These are phyloP conservation scores for Fonsecaea pugnacius DNA, from an alignment of 2,329 filamentous ascomycete species.

Conservation along the genomic window DNA sequence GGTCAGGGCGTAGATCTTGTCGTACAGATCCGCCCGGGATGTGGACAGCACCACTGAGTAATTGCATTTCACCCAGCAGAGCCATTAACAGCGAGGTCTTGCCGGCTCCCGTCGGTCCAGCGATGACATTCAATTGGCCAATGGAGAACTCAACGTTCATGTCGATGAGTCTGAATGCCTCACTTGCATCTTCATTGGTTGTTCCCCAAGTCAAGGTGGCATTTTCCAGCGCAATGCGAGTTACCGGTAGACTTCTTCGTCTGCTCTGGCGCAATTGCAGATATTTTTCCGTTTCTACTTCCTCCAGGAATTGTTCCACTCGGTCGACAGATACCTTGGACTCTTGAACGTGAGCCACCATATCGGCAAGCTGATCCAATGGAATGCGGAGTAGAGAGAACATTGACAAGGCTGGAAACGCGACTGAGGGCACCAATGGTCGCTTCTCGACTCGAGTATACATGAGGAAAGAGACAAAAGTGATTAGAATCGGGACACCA, in stretches of 20 bases:
- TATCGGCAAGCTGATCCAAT: slow-evolving; percentile 93
- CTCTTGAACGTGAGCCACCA: slow-evolving; percentile 98
- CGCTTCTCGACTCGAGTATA: slow-evolving; percentile 91
- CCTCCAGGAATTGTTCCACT: slow-evolving; percentile 89
- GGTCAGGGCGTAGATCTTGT: slow-evolving; percentile 80
- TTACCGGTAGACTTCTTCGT: slow-evolving; percentile 68
- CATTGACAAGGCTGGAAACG: slow-evolving; percentile 93
- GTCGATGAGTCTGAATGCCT: slow-evolving; percentile 81
- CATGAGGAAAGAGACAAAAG: slow-evolving; percentile 91
- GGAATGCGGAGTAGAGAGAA: slow-evolving; percentile 93
- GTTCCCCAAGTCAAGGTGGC: slow-evolving; percentile 90
- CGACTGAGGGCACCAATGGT: slow-evolving; percentile 85
- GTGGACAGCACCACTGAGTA: slow-evolving; percentile 77
- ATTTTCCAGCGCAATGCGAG: slow-evolving; percentile 80
- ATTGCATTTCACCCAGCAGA: slow-evolving; percentile 91
- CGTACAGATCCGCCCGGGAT: slow-evolving; percentile 84
- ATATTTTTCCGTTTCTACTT: slow-evolving; percentile 97
- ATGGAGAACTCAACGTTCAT: slow-evolving; percentile 81
- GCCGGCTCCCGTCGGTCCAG: slow-evolving; percentile 89
- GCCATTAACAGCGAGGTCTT: slow-evolving; percentile 98
- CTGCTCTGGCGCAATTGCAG: slow-evolving; percentile 75
- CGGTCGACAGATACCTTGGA: slow-evolving; percentile 96
- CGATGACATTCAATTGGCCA: slow-evolving; percentile 87
- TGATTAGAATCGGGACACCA: slow-evolving; percentile 90
- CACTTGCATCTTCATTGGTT: slow-evolving; percentile 61